Base-by-base conservation (phyloP, 1,284 basidiomycete genomes). In the Phellinidium pouzarii region DNA sequence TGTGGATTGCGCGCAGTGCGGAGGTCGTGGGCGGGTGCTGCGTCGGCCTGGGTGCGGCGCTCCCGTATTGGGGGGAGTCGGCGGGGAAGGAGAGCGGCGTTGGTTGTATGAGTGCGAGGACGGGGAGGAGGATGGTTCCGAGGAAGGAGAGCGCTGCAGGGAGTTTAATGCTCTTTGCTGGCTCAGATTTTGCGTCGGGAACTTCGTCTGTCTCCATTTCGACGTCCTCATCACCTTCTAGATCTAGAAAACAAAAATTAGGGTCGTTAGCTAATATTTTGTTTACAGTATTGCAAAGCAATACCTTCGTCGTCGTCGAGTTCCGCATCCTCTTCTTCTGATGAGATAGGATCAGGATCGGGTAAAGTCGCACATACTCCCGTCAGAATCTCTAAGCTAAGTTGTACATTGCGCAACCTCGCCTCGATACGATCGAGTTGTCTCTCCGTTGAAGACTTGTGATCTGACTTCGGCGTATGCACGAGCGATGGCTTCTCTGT, bases 311-410 rank as follows among this genome's bases (percentile, higher is more conserved):
- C 59, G 23, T 60, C 60, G 44, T 59, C 58, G 14, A 44, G 54
- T 27, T 63, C 65, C 17, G 63, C 66, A 9, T 66, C 65, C 6
- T 59, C 62, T 1, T 56, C 61, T 29, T 56, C 65, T 34, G 53
- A 38, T 1, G 56, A 53, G 23, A 63, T 63, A 41, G 72, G 66
- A 54, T 79, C 73, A 44, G 82, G 79, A 61, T 94, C 90, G 20
- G 91, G 87, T 29, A 94, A 68, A 8, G 84, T 88, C n/a, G 91
- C 91, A 64, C 90, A 94, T n/a, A 80, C 74, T 27, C 85, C 85
- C 0, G 91, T 94, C 59, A 95, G 68, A 48, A 95, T 80, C 68
- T 96, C 93, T 29, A 96, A 73, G 17, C 87, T 80, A 31, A 93
- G 75, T 58, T 87, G 84, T 6, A 91, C 75, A 2, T 87, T 87